Percentiles rank a stretch among this genome's conserved stretches.
Conservation (phyloP, 257 asterid genomes). For the Solanum bukasovii region DNA sequence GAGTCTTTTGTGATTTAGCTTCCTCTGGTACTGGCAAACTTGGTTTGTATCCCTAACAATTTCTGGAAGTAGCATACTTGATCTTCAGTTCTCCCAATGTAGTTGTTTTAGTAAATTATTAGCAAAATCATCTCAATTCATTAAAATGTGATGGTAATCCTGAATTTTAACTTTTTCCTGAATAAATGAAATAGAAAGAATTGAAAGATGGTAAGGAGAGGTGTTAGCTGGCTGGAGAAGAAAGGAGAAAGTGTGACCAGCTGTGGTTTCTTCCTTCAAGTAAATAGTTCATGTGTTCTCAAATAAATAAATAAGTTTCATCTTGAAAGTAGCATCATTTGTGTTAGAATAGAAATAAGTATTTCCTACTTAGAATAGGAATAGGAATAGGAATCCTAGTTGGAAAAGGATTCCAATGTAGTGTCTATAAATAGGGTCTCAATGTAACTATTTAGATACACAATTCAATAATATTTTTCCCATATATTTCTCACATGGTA, state of each 20-base stretch:
- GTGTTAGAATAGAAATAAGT: no score
- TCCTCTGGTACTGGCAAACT: background rate
- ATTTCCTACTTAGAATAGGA: no score
- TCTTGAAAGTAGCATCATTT: background rate
- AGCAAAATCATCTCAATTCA: background rate
- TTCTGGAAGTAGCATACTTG: background rate
- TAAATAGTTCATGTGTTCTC: background rate
- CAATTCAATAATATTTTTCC: no score
- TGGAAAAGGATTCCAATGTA: no score
- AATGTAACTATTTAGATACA: no score
- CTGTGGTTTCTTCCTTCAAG: background rate
- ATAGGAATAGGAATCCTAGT: no score
- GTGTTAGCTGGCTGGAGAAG: background rate
- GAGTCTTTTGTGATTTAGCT: background rate
- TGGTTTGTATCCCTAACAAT: background rate
- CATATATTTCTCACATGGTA: no score
- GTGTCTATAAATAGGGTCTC: no score
- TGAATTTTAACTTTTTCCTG: background rate
- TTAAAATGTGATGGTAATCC: background rate
- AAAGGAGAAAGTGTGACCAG: background rate
- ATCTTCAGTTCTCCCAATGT: background rate
- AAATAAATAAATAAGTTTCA: background rate
- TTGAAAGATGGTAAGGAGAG: background rate
- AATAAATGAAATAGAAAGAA: background rate
- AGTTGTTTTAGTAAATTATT: background rate